phyloP scores from a whole-genome alignment of 2,329 filamentous ascomycete species.

The Pyrenochaeta sp. region DNA sequence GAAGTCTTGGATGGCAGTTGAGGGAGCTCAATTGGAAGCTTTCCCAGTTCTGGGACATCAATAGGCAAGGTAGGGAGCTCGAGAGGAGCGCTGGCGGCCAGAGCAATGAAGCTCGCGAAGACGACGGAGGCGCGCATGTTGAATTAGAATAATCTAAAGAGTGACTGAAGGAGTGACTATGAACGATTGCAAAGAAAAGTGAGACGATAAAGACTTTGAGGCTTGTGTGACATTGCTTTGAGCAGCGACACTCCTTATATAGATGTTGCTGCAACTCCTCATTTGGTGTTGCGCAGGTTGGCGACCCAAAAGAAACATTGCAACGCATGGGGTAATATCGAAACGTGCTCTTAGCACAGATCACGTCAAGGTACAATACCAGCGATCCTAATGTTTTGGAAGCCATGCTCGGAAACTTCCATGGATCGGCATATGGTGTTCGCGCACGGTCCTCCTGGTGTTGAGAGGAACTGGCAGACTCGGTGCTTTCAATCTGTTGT shows the following conservation, averaged over 20 bases:
- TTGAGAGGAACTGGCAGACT: background rate
- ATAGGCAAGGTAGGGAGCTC: background rate
- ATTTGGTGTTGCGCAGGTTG: background rate
- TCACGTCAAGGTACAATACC: conserved; percentile 3
- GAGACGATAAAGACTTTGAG: conserved; percentile 1
- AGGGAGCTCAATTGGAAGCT: conserved; percentile 1
- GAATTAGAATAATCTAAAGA: conserved; percentile 7
- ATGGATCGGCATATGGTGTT: conserved; percentile 2
- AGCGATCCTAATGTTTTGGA: conserved; percentile 1
- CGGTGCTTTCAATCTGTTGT: background rate
- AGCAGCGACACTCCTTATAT: background rate
- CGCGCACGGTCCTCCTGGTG: conserved; percentile 4
- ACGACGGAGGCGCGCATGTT: conserved; percentile 12
- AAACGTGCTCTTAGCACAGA: conserved; percentile 6
- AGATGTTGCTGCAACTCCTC: background rate
- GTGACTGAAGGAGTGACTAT: conserved; percentile 3
- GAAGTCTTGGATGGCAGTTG: background rate
- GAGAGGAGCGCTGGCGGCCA: conserved; percentile 11
- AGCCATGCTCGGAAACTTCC: background rate
- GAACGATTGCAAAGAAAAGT: conserved; percentile 2
- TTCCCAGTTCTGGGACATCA: background rate
- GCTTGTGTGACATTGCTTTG: background rate
- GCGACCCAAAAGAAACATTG: background rate
- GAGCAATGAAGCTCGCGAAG: conserved; percentile 14
- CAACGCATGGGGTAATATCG: background rate